A percentile compares a stretch with the other conserved stretches of the same genome.
phyloP scores from a whole-genome alignment of 345 rosid species.

The Citrus inodora region DNA sequence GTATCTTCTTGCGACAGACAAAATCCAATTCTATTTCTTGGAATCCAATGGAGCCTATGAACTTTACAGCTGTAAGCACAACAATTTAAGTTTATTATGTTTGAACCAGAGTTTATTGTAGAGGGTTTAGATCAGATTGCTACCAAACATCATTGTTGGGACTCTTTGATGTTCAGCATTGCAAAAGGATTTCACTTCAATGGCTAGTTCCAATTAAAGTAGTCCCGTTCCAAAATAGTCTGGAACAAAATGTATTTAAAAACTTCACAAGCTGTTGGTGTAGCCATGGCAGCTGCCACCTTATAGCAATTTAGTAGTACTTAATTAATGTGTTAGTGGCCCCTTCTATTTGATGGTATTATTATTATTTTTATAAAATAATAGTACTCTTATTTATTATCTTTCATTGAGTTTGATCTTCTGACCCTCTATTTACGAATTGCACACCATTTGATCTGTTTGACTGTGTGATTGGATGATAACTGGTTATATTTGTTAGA shows the following conservation, averaged over 20 bases:
- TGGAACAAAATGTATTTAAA: background rate
- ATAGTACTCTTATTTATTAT: background rate
- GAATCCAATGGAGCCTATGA: conserved; percentile 99
- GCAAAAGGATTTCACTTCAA: background rate
- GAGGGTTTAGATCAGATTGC: background rate
- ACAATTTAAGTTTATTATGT: conserved; percentile 7
- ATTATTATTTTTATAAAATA: background rate
- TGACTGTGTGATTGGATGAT: background rate
- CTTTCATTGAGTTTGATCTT: background rate
- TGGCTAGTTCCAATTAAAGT: background rate
- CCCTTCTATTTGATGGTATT: background rate
- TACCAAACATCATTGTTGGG: background rate
- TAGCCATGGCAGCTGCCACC: background rate
- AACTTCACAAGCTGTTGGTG: background rate
- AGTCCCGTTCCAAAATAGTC: background rate
- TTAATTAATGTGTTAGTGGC: background rate
- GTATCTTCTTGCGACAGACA: conserved; percentile 50
- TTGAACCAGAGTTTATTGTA: background rate
- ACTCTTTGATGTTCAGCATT: background rate
- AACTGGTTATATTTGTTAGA: background rate
- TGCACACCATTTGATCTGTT: background rate
- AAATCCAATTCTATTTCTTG: conserved; percentile 87
- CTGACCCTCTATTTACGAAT: background rate
- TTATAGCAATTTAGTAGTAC: background rate
- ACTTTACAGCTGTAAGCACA: conserved; percentile 85